Percentiles rank a stretch among this genome's conserved stretches.
Conservation (phyloP, 2,329 filamentous ascomycete species). For the Didymosphaeria variabile region DNA sequence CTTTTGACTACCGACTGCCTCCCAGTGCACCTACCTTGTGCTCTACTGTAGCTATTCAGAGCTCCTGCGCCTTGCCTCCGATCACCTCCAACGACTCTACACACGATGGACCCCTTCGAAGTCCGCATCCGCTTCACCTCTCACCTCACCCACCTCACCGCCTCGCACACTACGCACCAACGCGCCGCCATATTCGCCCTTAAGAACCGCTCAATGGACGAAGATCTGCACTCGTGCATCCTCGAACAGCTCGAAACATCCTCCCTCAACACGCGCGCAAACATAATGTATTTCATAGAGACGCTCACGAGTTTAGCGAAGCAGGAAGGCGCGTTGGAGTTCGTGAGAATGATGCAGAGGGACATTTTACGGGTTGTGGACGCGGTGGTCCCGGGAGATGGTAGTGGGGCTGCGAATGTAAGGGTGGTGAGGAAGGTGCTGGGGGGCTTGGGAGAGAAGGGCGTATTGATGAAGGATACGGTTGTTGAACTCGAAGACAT, state of each 20-base stretch:
- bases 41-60: too few relatives aligned
- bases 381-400: constrained; percentile 86
- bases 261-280: constrained; percentile 95
- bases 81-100: neutral
- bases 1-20: neutral
- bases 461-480: constrained; percentile 76
- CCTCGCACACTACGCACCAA: constrained; percentile 78
- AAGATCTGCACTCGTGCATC: constrained; percentile 97
- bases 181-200: constrained; percentile 88
- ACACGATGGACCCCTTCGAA: constrained; percentile 87
- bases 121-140: constrained; percentile 96
- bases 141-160: constrained; percentile 89
- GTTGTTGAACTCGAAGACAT: constrained; percentile 83
- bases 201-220: constrained; percentile 92
- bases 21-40: neutral
- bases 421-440: constrained; percentile 89
- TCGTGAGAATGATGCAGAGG: constrained; percentile 92
- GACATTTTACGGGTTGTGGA: constrained; percentile 93
- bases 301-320: constrained; percentile 88
- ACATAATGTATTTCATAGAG: constrained; percentile 99
- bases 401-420: constrained; percentile 89
- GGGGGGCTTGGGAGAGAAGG: constrained; percentile 73
- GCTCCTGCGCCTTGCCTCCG: neutral
- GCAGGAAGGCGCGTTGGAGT: constrained; percentile 78
- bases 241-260: constrained; percentile 93